Evolutionary conservation across 2,329 filamentous ascomycete genomes (phyloP), one percentile per base, ranked within the genome.

Genomic region (Cercospora citrullina): DNA sequence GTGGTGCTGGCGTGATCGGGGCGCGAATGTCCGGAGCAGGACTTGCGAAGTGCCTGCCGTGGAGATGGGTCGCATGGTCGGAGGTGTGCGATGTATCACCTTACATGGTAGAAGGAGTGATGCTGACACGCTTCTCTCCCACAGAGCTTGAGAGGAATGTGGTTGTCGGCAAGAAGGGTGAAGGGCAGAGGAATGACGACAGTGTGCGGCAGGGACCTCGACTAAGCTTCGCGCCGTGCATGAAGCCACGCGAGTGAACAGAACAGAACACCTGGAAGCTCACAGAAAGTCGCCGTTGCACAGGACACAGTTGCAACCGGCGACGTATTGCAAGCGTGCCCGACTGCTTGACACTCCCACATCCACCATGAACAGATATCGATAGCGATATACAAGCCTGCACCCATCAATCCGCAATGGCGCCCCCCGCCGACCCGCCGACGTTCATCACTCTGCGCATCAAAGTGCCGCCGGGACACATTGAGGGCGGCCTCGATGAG

Each of bases 381-480:
- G 30, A 33, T 58, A 58, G 30, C 53, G 53, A 58, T 18, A 31
- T 26, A 30, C 53, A 30, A 58, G 26, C 53, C 21, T 14, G 16
- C 10, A 10, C 18, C 16, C 21, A 36, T 23, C 31, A 21, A 21
- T 23, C 45, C 18, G 64, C 16, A 62, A 77, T 77, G 75, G 64
- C 75, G 23, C 74, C 76, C n/a, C 65, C 69, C n/a, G 28, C 64
- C 23, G 72, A 75, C n/a, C 74, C 75, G 30, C 76, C 76, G 2
- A 68, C 66, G 16, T 68, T 67, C 36, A 76, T 78, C 69, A 71
- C 70, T 8, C 63, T 78, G 60, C 71, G 72, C 58, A 64, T 77
- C 71, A 78, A 78, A 63, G 76, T 78, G 42, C 75, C 76, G 58
- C 75, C 75, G 18, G 76, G 76, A 55, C 69, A 77, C 58, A 68